These are phyloP conservation scores for Vachellia collinsii DNA, from an alignment of 306 rosid species.

Conservation along the genomic window DNA sequence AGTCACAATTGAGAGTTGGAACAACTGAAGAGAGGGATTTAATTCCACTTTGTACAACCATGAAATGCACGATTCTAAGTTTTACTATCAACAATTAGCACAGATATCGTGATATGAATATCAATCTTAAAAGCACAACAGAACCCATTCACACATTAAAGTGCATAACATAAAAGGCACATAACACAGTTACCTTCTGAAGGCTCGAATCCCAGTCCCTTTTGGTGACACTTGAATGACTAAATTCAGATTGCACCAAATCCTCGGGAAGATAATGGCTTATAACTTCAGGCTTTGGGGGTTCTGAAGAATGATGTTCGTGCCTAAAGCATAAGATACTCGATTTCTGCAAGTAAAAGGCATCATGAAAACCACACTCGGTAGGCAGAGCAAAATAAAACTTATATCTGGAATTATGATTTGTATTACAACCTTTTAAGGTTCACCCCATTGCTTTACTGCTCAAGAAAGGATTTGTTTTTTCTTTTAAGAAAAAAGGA, in stretches of 20 bases:
- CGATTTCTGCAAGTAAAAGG: slow-evolving; percentile 60
- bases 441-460: not conserved
- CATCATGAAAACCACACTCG: not conserved
- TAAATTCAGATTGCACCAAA: slow-evolving; percentile 52
- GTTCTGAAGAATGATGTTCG: slow-evolving; percentile 62
- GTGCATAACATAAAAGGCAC: slow-evolving; percentile 18
- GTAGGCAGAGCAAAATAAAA: not conserved
- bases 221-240: slow-evolving; percentile 42
- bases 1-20: slow-evolving; percentile 7
- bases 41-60: not conserved
- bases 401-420: not conserved
- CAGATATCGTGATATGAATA: not conserved
- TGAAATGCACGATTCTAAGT: not conserved
- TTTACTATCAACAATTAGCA: not conserved
- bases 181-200: slow-evolving; percentile 49
- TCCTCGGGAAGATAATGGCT: slow-evolving; percentile 57
- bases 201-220: slow-evolving; percentile 49
- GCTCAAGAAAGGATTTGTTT: not conserved
- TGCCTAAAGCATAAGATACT: slow-evolving; percentile 79
- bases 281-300: slow-evolving; percentile 55
- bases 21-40: not conserved
- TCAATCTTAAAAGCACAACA: slow-evolving; percentile 16
- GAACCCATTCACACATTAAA: not conserved
- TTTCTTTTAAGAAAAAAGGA: not conserved
- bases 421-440: not conserved